Evolutionary conservation across 345 rosid species (phyloP).

Genomic region (Hibiscus syriacus): DNA sequence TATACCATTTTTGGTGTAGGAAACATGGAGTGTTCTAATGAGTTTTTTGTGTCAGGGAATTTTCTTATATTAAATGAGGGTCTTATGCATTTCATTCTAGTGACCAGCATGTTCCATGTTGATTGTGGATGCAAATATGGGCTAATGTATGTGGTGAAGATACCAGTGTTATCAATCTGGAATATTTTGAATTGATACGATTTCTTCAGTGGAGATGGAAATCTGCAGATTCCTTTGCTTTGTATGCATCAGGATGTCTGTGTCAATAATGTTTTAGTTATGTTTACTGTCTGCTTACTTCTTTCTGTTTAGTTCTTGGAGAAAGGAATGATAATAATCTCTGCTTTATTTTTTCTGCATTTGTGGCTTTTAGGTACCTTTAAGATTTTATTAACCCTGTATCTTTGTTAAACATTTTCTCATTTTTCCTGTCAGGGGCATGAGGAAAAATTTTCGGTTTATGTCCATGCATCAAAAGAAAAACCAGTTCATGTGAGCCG

Average conservation of each 20-base stretch:
- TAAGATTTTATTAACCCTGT: background rate
- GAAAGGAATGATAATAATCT: background rate
- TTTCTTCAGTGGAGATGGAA: background rate
- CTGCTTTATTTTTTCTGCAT: background rate
- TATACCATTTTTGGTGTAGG: too few relatives aligned
- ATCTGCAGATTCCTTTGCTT: background rate
- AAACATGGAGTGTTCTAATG: too few relatives aligned
- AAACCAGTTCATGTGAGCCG: constrained; percentile 43
- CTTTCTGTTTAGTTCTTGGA: constrained; percentile 1
- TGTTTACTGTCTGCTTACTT: background rate
- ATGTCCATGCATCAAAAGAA: constrained; percentile 58
- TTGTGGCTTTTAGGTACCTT: background rate
- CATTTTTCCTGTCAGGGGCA: constrained; percentile 36
- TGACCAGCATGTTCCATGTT: background rate
- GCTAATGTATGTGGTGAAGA: background rate
- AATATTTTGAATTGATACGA: background rate
- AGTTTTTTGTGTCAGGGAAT: background rate
- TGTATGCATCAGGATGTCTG: background rate
- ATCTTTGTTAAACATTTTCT: background rate
- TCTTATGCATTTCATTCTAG: background rate
- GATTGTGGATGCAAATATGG: background rate
- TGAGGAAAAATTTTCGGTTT: constrained; percentile 58
- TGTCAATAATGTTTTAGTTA: background rate
- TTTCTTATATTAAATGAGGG: background rate
- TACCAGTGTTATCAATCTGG: background rate